Conservation (phyloP, 1,284 basidiomycete species). For the Irpex lacteus region DNA sequence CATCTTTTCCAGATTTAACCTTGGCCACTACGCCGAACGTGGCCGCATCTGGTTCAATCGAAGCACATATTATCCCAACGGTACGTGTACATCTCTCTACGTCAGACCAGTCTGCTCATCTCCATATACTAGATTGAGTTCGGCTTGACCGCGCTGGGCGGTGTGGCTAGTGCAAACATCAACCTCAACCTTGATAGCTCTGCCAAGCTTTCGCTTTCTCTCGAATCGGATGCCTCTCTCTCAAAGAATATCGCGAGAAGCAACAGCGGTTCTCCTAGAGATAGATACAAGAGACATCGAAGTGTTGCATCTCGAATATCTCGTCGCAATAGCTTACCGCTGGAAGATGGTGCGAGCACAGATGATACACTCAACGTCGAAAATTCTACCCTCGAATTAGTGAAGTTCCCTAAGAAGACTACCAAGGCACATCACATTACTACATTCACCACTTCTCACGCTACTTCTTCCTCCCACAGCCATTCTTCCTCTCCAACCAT, state of each 20-base stretch:
- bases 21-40: conserved; percentile 40
- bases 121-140: conserved; percentile 18
- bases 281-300: too few species aligned
- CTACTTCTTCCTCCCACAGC: not conserved
- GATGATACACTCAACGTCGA: too few species aligned
- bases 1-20: conserved; percentile 33
- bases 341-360: too few species aligned
- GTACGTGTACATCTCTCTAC: conserved; percentile 14
- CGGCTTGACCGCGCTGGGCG: conserved; percentile 35
- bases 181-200: conserved; percentile 42
- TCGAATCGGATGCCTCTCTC: conserved; percentile 11
- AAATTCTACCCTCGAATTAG: too few species aligned
- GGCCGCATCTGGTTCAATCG: conserved; percentile 37
- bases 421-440: too few species aligned
- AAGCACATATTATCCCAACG: conserved; percentile 48
- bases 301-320: too few species aligned
- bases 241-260: not conserved
- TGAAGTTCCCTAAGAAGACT: too few species aligned
- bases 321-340: too few species aligned
- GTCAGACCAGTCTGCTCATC: not conserved
- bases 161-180: conserved; percentile 30
- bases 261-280: not conserved
- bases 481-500: not conserved
- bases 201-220: conserved; percentile 30
- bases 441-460: not conserved